Evolutionary conservation across 164 flowering plant species (phyloP).

Genomic region (Nymphaea colorata): DNA sequence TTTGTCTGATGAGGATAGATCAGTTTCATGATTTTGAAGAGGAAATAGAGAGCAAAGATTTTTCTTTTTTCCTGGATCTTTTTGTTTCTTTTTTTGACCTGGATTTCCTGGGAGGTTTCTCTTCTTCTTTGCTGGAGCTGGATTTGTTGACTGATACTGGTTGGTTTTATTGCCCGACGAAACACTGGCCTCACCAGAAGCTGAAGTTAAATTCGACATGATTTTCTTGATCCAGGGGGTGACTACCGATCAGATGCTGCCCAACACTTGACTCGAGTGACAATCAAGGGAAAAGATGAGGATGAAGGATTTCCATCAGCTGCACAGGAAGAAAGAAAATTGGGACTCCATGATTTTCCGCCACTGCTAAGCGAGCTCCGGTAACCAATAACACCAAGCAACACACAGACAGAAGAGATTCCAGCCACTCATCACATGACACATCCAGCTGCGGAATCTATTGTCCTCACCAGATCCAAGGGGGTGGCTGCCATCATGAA

Average conservation of each 20-base stretch:
- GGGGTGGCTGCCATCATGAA: not conserved
- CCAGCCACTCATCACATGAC: constrained; percentile 5
- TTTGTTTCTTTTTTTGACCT: constrained; percentile 20
- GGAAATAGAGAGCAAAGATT: not conserved
- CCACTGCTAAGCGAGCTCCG: not conserved
- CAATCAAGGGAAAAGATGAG: not conserved
- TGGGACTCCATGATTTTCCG: not conserved
- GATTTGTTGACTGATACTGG: constrained; percentile 6
- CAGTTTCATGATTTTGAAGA: not conserved
- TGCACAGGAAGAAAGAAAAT: not conserved
- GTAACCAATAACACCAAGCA: not conserved
- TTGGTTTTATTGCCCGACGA: constrained; percentile 8
- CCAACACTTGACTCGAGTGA: not conserved
- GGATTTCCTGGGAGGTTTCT: constrained; percentile 69
- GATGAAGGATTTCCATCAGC: not conserved
- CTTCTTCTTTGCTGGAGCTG: constrained; percentile 30
- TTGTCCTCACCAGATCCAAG: not conserved
- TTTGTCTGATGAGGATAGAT: not conserved
- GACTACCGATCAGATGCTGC: not conserved
- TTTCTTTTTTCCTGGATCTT: constrained; percentile 39
- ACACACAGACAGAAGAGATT: constrained; percentile 3
- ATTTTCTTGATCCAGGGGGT: constrained; percentile 2
- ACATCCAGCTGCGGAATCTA: not conserved
- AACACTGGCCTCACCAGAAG: constrained; percentile 5
- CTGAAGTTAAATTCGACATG: not conserved